Conservation (phyloP, 2,329 filamentous ascomycete species). For the Sclerotinia borealis region DNA sequence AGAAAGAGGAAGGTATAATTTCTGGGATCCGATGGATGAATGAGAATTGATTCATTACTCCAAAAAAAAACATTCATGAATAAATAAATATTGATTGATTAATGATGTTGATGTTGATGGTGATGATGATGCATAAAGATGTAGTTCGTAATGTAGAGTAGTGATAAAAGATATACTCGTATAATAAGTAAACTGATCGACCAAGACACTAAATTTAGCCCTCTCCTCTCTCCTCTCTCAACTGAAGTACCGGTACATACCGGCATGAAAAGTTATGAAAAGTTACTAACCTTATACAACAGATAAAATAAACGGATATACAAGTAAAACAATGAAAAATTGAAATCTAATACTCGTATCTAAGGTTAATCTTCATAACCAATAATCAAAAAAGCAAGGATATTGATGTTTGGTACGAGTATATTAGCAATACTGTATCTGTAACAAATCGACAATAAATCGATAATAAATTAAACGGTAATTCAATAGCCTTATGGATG, state of each 20-base stretch:
- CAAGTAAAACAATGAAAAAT: no score
- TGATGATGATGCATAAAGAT: neutral
- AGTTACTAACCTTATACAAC: no score
- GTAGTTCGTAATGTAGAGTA: neutral
- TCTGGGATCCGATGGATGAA: neutral
- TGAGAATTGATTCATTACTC: conserved; percentile 2
- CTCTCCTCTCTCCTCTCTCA: no score
- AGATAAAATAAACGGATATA: no score
- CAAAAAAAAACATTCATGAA: neutral
- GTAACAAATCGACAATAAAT: neutral
- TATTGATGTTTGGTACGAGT: no score
- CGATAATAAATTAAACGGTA: neutral
- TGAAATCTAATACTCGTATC: no score
- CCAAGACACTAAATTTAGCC: neutral
- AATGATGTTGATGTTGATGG: neutral
- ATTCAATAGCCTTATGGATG: neutral
- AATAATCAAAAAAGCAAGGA: no score
- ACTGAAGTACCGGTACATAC: no score
- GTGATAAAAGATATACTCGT: neutral
- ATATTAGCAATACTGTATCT: neutral
- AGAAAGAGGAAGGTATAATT: conserved; percentile 4
- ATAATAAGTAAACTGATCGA: neutral
- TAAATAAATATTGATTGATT: neutral
- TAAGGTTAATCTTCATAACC: neutral
- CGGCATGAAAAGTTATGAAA: no score